A percentile compares a stretch with the other conserved stretches of the same genome.
Conservation (phyloP, 129 eudicot genomes). For the Calendula officinalis region DNA sequence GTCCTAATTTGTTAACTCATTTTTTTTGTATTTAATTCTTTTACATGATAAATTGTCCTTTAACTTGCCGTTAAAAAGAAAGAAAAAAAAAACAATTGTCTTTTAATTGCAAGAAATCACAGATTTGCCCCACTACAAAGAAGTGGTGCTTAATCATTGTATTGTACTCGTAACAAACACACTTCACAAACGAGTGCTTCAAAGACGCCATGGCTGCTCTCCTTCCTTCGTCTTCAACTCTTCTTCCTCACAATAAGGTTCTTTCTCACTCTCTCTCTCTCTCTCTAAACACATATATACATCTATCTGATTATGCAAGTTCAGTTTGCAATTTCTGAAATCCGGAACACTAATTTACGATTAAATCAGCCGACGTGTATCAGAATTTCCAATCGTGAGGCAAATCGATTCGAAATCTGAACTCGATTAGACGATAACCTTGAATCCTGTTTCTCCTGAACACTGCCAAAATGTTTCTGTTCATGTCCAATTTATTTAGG, state of each 20-base stretch:
- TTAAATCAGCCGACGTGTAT: background rate
- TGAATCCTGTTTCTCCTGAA: too few relatives aligned
- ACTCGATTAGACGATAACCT: background rate
- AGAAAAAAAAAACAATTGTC: too few relatives aligned
- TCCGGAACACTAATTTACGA: background rate
- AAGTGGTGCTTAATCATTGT: conserved; percentile 20
- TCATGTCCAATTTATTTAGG: background rate
- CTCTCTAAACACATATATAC: background rate
- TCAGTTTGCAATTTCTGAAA: background rate
- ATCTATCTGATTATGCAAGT: background rate
- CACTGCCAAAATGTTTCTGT: conserved; percentile 7
- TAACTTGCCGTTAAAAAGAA: too few relatives aligned
- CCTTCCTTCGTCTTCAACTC: conserved; percentile 28
- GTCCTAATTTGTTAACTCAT: too few relatives aligned
- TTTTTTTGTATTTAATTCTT: too few relatives aligned
- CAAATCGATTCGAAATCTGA: background rate
- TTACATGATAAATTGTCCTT: too few relatives aligned
- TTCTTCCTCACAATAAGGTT: conserved; percentile 27
- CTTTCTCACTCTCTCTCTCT: background rate
- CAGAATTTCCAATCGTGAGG: background rate
- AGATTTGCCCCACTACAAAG: conserved; percentile 4
- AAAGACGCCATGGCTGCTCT: conserved; percentile 10
- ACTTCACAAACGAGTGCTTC: conserved; percentile 3
- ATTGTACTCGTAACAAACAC: conserved; percentile 9
- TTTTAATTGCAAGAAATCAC: conserved; percentile 1